These are phyloP conservation scores for Chlorophyllum brunneum DNA, from an alignment of 768 basidiomycete species.

Conservation along the genomic window DNA sequence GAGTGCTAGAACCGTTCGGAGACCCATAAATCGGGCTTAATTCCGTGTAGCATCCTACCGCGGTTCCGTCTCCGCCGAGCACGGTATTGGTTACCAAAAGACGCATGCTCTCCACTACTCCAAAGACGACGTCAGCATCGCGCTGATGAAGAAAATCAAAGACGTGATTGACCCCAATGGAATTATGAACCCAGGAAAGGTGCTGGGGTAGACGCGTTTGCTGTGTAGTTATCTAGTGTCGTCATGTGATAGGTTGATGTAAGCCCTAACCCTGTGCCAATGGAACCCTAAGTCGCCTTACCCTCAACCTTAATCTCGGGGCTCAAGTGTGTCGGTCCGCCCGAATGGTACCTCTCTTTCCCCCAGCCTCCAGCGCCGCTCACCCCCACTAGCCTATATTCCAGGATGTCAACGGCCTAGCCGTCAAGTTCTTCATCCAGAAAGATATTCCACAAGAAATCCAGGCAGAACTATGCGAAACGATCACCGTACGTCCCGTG, in stretches of 20 bases:
- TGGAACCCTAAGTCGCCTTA: slow-evolving; percentile 32
- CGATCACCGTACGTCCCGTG: slow-evolving; percentile 53
- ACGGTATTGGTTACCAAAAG: slow-evolving; percentile 97
- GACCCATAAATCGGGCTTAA: background rate
- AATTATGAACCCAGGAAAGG: slow-evolving; percentile 92
- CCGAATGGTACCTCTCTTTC: slow-evolving; percentile 17
- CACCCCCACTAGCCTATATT: slow-evolving; percentile 54
- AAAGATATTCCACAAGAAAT: slow-evolving; percentile 68
- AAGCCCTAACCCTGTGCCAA: slow-evolving; percentile 32
- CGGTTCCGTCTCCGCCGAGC: slow-evolving; percentile 95
- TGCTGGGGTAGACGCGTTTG: slow-evolving; percentile 39
- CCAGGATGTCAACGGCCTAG: slow-evolving; percentile 60
- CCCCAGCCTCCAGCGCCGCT: background rate
- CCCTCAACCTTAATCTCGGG: slow-evolving; percentile 54
- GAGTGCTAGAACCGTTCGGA: background rate
- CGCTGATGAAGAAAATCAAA: slow-evolving; percentile 89
- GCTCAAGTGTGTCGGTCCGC: slow-evolving; percentile 17
- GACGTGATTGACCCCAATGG: slow-evolving; percentile 83
- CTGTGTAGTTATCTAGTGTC: background rate
- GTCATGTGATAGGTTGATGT: slow-evolving; percentile 18
- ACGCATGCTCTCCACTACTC: slow-evolving; percentile 86
- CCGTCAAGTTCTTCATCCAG: slow-evolving; percentile 83
- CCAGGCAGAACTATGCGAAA: slow-evolving; percentile 70
- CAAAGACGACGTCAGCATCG: slow-evolving; percentile 75
- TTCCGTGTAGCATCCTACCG: slow-evolving; percentile 55